Percentiles rank a stretch among this genome's conserved stretches.
phyloP scores from a whole-genome alignment of 73 alveolate genomes.

The Tetrahymena borealis region DNA sequence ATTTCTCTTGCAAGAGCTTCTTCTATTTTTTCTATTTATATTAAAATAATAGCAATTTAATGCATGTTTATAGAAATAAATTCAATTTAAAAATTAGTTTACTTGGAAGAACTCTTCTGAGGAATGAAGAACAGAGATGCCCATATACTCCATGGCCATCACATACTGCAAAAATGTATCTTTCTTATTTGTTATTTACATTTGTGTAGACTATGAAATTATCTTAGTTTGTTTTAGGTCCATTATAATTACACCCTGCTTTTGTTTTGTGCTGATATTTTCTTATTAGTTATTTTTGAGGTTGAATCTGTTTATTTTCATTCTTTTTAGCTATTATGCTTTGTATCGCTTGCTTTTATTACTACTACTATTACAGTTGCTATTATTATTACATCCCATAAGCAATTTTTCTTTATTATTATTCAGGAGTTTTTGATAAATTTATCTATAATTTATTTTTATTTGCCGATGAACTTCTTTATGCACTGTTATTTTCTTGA shows the following conservation, averaged over 20 bases:
- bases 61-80: background rate
- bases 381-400: background rate
- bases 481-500: background rate
- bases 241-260: background rate
- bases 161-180: constrained; percentile 66
- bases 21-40: background rate
- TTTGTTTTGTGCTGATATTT: background rate
- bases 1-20: background rate
- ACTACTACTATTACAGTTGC: background rate
- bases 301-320: background rate
- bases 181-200: background rate
- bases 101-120: constrained; percentile 55
- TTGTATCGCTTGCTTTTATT: background rate
- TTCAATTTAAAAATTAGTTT: too few species aligned
- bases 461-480: background rate
- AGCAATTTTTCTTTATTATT: background rate
- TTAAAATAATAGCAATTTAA: background rate
- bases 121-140: constrained; percentile 63
- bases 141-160: constrained; percentile 91
- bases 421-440: background rate
- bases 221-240: background rate
- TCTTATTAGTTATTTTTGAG: background rate
- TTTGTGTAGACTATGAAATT: background rate
- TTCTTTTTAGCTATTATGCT: background rate
- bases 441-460: background rate